A percentile compares a stretch with the other conserved stretches of the same genome.
Evolutionary conservation across 495 filamentous ascomycete genomes (phyloP).

Genomic region (Lasiosphaeria hispida): DNA sequence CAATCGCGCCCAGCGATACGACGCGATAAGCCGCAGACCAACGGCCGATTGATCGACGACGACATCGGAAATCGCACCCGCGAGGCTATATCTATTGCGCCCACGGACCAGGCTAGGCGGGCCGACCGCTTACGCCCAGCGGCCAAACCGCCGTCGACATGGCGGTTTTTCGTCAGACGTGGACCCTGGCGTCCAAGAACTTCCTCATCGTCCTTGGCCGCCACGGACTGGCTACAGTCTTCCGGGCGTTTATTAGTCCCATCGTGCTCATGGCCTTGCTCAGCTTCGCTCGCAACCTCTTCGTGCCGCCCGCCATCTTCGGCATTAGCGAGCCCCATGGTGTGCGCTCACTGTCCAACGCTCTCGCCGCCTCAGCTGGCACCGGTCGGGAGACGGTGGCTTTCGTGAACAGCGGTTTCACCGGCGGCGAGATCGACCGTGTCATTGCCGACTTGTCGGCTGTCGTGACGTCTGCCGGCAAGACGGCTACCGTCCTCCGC

Average conservation of each 20-base stretch:
- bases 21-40: too few relatives aligned
- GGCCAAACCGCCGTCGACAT: neutral
- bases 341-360: slow-evolving; percentile 59
- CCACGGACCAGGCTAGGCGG: too few relatives aligned
- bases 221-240: slow-evolving; percentile 58
- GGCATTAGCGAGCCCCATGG: slow-evolving; percentile 60
- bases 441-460: slow-evolving; percentile 62
- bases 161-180: slow-evolving; percentile 57
- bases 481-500: slow-evolving; percentile 52
- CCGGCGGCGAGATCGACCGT: slow-evolving; percentile 66
- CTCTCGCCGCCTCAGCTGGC: slow-evolving; percentile 47
- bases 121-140: too few relatives aligned
- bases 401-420: slow-evolving; percentile 74
- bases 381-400: slow-evolving; percentile 61
- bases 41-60: too few relatives aligned
- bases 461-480: slow-evolving; percentile 51
- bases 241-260: slow-evolving; percentile 69
- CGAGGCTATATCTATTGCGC: too few relatives aligned
- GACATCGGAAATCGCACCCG: too few relatives aligned
- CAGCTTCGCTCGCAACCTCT: slow-evolving; percentile 65
- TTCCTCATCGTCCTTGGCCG: slow-evolving; percentile 65
- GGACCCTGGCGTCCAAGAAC: slow-evolving; percentile 73
- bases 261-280: slow-evolving; percentile 68
- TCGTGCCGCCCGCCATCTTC: slow-evolving; percentile 61
- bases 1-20: too few relatives aligned